Percentiles rank a stretch among this genome's conserved stretches.
These are phyloP conservation scores for Aschersonia sp. DNA, from an alignment of 2,329 filamentous ascomycete species.

Conservation along the genomic window DNA sequence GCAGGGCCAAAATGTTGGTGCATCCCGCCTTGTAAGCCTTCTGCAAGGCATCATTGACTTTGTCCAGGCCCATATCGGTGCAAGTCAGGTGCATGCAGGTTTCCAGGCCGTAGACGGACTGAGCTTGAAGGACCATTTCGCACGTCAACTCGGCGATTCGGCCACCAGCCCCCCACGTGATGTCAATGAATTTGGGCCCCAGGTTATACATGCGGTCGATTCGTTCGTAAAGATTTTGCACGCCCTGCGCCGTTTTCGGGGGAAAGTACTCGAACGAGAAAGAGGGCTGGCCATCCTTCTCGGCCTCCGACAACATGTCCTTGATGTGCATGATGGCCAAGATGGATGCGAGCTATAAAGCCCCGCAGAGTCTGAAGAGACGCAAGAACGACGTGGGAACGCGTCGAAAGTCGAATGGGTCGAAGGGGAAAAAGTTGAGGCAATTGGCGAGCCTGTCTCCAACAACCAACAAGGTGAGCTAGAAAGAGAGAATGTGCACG, in stretches of 20 bases:
- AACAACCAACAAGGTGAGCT: too few species aligned
- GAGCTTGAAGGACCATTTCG: conserved; percentile 94
- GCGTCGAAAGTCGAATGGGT: background rate
- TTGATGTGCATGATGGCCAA: conserved; percentile 78
- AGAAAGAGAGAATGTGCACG: background rate
- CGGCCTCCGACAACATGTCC: conserved; percentile 73
- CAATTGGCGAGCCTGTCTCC: too few species aligned
- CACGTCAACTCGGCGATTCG: conserved; percentile 82
- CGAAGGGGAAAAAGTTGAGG: background rate
- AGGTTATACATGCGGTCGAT: conserved; percentile 98
- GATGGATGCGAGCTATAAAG: background rate
- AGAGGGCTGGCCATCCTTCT: conserved; percentile 64
- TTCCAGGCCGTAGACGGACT: conserved; percentile 89
- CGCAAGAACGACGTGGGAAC: background rate
- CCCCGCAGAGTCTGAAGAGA: background rate
- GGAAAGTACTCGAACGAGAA: conserved; percentile 99
- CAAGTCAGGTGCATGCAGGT: conserved; percentile 99
- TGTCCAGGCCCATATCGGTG: conserved; percentile 90
- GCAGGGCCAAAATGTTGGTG: conserved; percentile 88
- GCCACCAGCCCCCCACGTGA: conserved; percentile 96
- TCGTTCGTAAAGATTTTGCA: conserved; percentile 97
- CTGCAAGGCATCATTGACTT: conserved; percentile 76
- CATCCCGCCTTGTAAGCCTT: conserved; percentile 89
- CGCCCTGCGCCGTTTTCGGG: conserved; percentile 91
- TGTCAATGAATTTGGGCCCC: conserved; percentile 90